These are phyloP conservation scores for Cryptococcus neoformans DNA, from an alignment of 1,284 basidiomycete genomes.

Conservation along the genomic window DNA sequence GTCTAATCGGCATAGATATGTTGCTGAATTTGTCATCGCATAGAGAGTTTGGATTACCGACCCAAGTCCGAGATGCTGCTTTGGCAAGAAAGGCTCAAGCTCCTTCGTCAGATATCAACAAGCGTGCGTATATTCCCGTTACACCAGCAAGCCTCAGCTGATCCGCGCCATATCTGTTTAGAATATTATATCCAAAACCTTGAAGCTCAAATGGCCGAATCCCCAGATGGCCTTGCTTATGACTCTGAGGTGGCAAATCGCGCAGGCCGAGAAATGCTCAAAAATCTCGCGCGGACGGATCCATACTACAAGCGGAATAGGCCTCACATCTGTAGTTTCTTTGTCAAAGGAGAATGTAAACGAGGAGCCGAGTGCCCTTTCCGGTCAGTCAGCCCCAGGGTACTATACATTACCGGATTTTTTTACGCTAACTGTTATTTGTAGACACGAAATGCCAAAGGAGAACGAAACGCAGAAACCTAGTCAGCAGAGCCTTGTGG, in stretches of 20 bases:
- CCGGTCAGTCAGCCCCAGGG: conserved; percentile 52
- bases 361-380: conserved; percentile 92
- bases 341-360: conserved; percentile 89
- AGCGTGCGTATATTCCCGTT: conserved; percentile 48
- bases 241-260: conserved; percentile 67
- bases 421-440: background rate
- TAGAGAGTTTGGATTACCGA: conserved; percentile 86
- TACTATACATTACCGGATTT: background rate
- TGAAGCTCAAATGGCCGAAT: conserved; percentile 66
- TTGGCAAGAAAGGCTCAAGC: conserved; percentile 81
- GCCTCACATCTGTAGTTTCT: conserved; percentile 94
- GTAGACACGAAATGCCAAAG: conserved; percentile 80
- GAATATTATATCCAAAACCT: conserved; percentile 98
- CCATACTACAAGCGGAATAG: conserved; percentile 96
- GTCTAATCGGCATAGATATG: too few relatives aligned
- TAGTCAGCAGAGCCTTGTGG: conserved; percentile 72
- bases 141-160: background rate
- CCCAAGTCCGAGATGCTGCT: conserved; percentile 96
- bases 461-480: conserved; percentile 73
- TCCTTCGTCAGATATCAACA: conserved; percentile 92
- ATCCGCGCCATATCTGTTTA: background rate
- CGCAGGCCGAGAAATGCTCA: conserved; percentile 92
- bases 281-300: conserved; percentile 86
- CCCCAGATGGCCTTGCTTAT: conserved; percentile 47
- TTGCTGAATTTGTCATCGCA: too few relatives aligned